Evolutionary conservation across 2,329 filamentous ascomycete genomes (phyloP).

Genomic region (Diplodia scrobiculata): DNA sequence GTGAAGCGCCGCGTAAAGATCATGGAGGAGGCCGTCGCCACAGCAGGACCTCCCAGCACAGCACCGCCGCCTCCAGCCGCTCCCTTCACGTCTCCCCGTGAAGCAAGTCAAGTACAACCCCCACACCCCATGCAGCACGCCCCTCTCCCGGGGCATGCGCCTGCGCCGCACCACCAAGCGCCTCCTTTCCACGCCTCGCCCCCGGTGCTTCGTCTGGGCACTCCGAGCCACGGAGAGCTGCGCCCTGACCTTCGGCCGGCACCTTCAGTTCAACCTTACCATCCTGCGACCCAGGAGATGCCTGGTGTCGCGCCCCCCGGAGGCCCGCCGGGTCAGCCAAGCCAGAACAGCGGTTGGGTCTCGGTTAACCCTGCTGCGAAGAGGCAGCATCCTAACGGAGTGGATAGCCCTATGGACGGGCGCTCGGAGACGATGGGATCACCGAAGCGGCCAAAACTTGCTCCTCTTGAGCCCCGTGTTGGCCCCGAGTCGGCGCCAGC

Average conservation of each 20-base stretch:
- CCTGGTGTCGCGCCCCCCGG: not conserved
- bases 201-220: slow-evolving; percentile 10
- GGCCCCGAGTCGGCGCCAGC: slow-evolving; percentile 32
- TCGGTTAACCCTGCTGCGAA: slow-evolving; percentile 50
- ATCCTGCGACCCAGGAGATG: slow-evolving; percentile 11
- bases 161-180: slow-evolving; percentile 9
- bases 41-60: slow-evolving; percentile 31
- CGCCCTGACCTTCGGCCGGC: slow-evolving; percentile 21
- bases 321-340: slow-evolving; percentile 8
- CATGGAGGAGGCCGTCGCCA: slow-evolving; percentile 37
- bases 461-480: slow-evolving; percentile 43
- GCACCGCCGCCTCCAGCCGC: not conserved
- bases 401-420: slow-evolving; percentile 39
- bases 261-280: slow-evolving; percentile 7
- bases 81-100: slow-evolving; percentile 12
- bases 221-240: slow-evolving; percentile 15
- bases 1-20: slow-evolving; percentile 51
- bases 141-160: not conserved
- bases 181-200: slow-evolving; percentile 5
- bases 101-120: not conserved
- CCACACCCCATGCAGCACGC: slow-evolving; percentile 25
- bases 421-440: slow-evolving; percentile 42
- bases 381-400: slow-evolving; percentile 43
- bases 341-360: slow-evolving; percentile 46
- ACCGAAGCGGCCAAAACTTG: slow-evolving; percentile 51